A percentile compares a stretch with the other conserved stretches of the same genome.
phyloP scores from a whole-genome alignment of 1,139 yeast genomes.

The Spencermartinsiella ligniputridi region DNA sequence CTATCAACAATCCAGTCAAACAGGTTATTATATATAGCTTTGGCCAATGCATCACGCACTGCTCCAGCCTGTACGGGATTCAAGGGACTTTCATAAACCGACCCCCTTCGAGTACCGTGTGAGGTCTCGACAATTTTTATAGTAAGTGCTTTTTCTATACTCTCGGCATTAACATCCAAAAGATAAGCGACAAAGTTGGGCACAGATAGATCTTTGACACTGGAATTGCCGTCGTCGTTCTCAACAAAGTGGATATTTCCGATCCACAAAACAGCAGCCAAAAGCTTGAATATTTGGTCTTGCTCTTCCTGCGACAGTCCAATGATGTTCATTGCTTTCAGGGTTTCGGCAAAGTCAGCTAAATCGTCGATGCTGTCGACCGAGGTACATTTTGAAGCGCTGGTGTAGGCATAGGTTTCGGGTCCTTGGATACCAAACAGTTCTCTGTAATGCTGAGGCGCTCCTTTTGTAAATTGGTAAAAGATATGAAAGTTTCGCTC shows the following conservation, averaged over 20 bases:
- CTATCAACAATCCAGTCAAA: constrained; percentile 98
- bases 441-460: constrained; percentile 80
- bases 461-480: constrained; percentile 91
- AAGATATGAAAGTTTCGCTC: constrained; percentile 97
- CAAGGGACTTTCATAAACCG: constrained; percentile 90
- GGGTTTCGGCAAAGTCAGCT: constrained; percentile 72
- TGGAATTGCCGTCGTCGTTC: constrained; percentile 76
- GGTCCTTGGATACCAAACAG: constrained; percentile 88
- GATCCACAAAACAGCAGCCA: constrained; percentile 87
- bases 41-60: constrained; percentile 91
- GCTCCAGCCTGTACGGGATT: constrained; percentile 91
- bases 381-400: constrained; percentile 76
- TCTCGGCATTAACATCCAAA: constrained; percentile 69
- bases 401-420: constrained; percentile 85
- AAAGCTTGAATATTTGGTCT: constrained; percentile 79
- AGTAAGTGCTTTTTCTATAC: constrained; percentile 62
- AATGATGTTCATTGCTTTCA: constrained; percentile 81
- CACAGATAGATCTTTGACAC: constrained; percentile 76
- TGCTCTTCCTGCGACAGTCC: constrained; percentile 81
- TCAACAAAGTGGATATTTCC: constrained; percentile 87
- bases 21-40: constrained; percentile 85
- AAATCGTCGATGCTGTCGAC: constrained; percentile 86
- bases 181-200: constrained; percentile 92
- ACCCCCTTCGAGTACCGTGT: constrained; percentile 77
- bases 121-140: constrained; percentile 86